Percentiles rank a stretch among this genome's conserved stretches.
Conservation (phyloP, 306 rosid species). For the Cotoneaster glaucophyllus region DNA sequence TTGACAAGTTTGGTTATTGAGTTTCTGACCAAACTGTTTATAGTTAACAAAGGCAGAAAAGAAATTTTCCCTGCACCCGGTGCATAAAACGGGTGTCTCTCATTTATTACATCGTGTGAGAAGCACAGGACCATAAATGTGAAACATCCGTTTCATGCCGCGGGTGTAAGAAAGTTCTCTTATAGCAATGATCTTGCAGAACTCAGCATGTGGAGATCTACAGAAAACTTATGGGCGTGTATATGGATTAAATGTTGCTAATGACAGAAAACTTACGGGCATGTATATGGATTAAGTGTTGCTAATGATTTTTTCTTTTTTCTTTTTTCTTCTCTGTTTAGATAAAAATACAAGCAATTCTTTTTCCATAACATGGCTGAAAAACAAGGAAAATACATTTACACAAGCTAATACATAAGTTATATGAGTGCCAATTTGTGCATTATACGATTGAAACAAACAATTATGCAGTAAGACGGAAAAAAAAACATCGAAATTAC, state of each 20-base stretch:
- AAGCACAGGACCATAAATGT: no score
- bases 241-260: background rate
- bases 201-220: background rate
- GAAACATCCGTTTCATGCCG: no score
- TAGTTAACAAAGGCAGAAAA: no score
- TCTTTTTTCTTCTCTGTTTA: background rate
- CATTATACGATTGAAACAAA: slow-evolving; percentile 12
- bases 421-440: slow-evolving; percentile 21
- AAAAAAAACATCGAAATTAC: slow-evolving; percentile 22
- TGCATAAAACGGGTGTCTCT: no score
- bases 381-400: slow-evolving; percentile 33
- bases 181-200: background rate
- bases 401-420: slow-evolving; percentile 24
- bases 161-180: background rate
- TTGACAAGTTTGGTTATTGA: no score
- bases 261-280: background rate
- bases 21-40: no score
- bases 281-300: background rate
- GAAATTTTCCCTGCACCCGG: no score
- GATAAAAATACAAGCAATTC: background rate
- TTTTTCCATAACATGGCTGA: background rate
- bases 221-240: background rate
- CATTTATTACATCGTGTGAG: no score
- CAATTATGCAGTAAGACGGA: slow-evolving; percentile 7
- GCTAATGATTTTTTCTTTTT: background rate